Evolutionary conservation across 2,329 filamentous ascomycete species (phyloP).

Genomic region (Metarhizium brunneum): DNA sequence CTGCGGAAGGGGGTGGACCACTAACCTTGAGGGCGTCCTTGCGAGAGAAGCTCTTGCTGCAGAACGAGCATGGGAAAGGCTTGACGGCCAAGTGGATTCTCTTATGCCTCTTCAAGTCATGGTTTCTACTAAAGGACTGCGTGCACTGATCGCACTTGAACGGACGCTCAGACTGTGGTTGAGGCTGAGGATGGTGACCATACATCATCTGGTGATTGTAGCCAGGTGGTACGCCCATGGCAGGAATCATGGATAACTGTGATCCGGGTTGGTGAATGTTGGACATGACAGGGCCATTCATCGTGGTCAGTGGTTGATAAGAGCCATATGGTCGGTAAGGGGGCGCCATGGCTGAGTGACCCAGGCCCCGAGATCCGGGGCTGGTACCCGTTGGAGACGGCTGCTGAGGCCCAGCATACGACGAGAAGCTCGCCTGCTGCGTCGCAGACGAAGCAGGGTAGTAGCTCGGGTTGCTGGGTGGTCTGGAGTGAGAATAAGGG

Average conservation of each 20-base stretch:
- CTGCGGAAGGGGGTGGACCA: background rate
- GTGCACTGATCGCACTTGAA: constrained; percentile 92
- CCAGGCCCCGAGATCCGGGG: constrained; percentile 29
- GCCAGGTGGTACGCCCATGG: constrained; percentile 44
- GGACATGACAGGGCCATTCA: constrained; percentile 62
- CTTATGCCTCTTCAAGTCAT: constrained; percentile 93
- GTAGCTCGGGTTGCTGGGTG: constrained; percentile 51
- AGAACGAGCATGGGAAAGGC: constrained; percentile 84
- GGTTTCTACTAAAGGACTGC: constrained; percentile 92
- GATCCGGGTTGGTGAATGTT: constrained; percentile 67
- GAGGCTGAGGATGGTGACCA: constrained; percentile 38
- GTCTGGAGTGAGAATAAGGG: constrained; percentile 38
- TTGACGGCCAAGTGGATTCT: constrained; percentile 91
- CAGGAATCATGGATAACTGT: constrained; percentile 62
- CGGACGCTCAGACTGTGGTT: constrained; percentile 61
- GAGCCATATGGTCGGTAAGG: constrained; percentile 37
- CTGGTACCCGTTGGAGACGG: constrained; percentile 36
- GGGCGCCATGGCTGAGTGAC: constrained; percentile 30
- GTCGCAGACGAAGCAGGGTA: constrained; percentile 44
- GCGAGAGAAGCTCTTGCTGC: constrained; percentile 92
- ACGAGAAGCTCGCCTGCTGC: constrained; percentile 35
- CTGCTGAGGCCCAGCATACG: constrained; percentile 32
- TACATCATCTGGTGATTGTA: constrained; percentile 56
- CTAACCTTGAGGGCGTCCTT: constrained; percentile 95
- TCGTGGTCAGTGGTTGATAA: constrained; percentile 47